Evolutionary conservation across 352 stramenopile species (phyloP).

Genomic region (Phytopythium boreale): DNA sequence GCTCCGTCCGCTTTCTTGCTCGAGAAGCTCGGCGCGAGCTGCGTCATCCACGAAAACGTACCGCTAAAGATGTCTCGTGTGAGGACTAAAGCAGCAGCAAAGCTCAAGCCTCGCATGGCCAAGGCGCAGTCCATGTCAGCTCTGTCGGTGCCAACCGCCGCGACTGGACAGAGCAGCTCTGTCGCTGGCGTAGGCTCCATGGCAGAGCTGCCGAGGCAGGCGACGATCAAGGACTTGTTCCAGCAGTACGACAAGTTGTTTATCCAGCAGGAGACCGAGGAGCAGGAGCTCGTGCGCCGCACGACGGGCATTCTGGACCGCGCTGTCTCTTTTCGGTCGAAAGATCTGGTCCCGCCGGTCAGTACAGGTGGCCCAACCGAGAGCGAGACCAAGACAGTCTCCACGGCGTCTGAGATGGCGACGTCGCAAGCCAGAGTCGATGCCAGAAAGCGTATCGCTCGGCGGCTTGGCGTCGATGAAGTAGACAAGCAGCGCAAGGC

Average conservation of each 20-base stretch:
- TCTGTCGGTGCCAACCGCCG: slow-evolving; percentile 10
- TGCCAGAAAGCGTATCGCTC: slow-evolving; percentile 4
- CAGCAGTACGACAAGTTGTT: slow-evolving; percentile 47
- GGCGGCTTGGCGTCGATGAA: neutral
- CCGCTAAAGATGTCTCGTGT: slow-evolving; percentile 6
- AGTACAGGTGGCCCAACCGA: neutral
- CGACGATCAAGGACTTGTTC: slow-evolving; percentile 36
- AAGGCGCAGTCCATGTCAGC: slow-evolving; percentile 22
- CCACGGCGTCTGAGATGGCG: neutral
- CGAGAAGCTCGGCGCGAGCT: slow-evolving; percentile 54
- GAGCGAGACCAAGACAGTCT: too few relatives aligned
- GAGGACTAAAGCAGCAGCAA: slow-evolving; percentile 19
- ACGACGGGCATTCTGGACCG: neutral
- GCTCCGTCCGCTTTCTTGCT: slow-evolving; percentile 66
- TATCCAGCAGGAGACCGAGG: slow-evolving; percentile 22
- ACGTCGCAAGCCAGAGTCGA: neutral
- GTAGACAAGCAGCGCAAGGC: neutral
- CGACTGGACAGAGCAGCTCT: neutral
- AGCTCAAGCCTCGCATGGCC: slow-evolving; percentile 12
- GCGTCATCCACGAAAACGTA: slow-evolving; percentile 44
- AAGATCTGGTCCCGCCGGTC: neutral
- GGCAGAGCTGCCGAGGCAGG: slow-evolving; percentile 7
- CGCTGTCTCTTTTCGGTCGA: neutral
- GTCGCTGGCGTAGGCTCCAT: neutral
- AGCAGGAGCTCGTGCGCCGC: neutral